These are phyloP conservation scores for Botrytis byssoidea DNA, from an alignment of 2,329 filamentous ascomycete species.

Conservation along the genomic window DNA sequence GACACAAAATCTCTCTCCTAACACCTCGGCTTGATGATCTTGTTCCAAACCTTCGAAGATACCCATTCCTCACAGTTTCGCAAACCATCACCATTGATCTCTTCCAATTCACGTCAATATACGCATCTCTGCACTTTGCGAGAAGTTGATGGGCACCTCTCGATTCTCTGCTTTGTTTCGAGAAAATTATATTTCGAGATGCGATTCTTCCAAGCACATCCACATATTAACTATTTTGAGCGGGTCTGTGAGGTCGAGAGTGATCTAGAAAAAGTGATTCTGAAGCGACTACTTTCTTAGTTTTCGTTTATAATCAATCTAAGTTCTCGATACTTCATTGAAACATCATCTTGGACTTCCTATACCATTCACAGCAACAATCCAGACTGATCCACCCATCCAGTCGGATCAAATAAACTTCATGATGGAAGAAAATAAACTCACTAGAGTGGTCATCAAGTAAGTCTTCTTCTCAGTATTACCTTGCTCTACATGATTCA, in stretches of 20 bases:
- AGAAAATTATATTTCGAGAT: neutral
- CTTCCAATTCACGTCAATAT: neutral
- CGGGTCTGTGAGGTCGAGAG: neutral
- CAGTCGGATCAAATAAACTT: too few species aligned
- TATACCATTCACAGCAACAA: neutral
- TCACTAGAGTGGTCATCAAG: neutral
- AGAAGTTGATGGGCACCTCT: neutral
- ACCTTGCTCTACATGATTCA: too few species aligned
- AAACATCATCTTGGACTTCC: neutral
- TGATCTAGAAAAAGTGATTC: too few species aligned
- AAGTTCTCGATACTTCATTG: too few species aligned
- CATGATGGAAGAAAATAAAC: neutral
- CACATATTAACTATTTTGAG: too few species aligned
- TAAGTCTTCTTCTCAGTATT: neutral
- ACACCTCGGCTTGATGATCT: neutral
- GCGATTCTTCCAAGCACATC: too few species aligned
- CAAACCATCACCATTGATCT: too few species aligned
- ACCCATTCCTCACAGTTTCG: neutral
- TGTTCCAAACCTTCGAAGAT: neutral
- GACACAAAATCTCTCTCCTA: neutral
- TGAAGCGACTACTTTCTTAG: neutral
- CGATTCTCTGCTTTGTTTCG: neutral
- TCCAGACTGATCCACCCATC: neutral
- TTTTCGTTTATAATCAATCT: neutral
- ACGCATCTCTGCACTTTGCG: accelerated